Evolutionary conservation across 306 rosid genomes (phyloP), one percentile per base, ranked within the genome.

Genomic region (Elaeagnus macrophylla): DNA sequence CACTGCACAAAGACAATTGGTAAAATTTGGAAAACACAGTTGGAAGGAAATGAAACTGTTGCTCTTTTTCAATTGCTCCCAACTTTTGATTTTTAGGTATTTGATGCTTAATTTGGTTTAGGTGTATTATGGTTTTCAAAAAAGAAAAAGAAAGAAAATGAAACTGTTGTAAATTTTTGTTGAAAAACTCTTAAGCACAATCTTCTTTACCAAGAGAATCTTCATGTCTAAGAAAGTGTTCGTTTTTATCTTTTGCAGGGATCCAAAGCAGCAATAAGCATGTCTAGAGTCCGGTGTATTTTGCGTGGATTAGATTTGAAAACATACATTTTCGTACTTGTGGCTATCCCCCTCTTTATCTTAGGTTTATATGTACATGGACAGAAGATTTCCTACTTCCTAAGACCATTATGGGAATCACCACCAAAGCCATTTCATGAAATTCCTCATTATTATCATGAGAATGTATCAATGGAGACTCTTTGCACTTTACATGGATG

Each of bases 371-470:
- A 83, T 65, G 48, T 83, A 48, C 89, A 87, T 60, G 95, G 89
- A 48, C 86, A 76, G 80, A 83, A 83, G 75, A 72, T 87, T 45
- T 18, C 94, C 7, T 87, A 81, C 57, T 83, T 87, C 52, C 79
- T 87, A 40, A 84, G 95, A 60, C 95, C 95, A n/a, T 67, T 87
- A 0, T 87, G 95, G 95, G 95, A 87, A 61, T 79, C 84, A 62
- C 95, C 95, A 47, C 95, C 89, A 12, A 83, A 71, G 72, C 75
- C 94, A 53, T 87, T 87, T 54, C 67, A 73, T 48, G 80, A 83
- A 53, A 65, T 83, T 56, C 86, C 95, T n/a, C 95, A 87, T 67
- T 87, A 77, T 54, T 87, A 81, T 57, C 77, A 87, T 15, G 86
- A 77, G 46, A 87, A 87, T 59, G 78, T 83, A 56, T 63, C 89